Conservation (phyloP, 2,329 filamentous ascomycete genomes). For the Chalara sp. region DNA sequence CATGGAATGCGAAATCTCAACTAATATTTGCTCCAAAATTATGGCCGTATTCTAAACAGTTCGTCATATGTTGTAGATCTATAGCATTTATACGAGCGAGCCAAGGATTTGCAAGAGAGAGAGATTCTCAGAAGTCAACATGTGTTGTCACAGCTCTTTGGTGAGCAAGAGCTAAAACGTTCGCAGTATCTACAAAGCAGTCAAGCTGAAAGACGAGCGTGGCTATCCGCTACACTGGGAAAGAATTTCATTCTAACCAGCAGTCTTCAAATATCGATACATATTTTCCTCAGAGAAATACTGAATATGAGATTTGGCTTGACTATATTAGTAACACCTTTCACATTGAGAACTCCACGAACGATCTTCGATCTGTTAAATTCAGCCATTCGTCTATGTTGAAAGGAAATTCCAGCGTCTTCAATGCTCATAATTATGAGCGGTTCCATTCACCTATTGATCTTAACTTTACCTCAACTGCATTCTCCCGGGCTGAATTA, state of each 20-base stretch:
- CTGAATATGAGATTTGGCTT: constrained; percentile 18
- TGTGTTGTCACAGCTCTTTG: constrained; percentile 42
- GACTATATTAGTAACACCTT: constrained; percentile 18
- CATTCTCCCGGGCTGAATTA: constrained; percentile 4
- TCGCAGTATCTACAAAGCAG: neutral
- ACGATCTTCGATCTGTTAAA: constrained; percentile 14
- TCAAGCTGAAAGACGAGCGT: neutral
- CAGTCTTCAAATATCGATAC: constrained; percentile 2
- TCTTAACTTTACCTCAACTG: constrained; percentile 6
- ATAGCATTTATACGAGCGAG: constrained; percentile 35
- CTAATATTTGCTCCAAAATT: constrained; percentile 28
- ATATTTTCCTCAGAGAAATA: constrained; percentile 1
- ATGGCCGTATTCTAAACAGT: constrained; percentile 9
- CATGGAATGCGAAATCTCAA: constrained; percentile 41
- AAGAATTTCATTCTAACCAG: neutral
- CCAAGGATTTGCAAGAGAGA: constrained; percentile 7
- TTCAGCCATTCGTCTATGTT: constrained; percentile 12
- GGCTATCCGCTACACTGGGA: neutral
- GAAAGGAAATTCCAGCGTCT: constrained; percentile 6
- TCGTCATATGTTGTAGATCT: constrained; percentile 39
- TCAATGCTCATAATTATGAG: constrained; percentile 4
- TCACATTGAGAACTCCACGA: constrained; percentile 12
- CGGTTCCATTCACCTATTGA: constrained; percentile 12
- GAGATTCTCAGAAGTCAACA: constrained; percentile 7
- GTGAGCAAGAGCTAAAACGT: constrained; percentile 44